phyloP scores from a whole-genome alignment of 306 rosid genomes.

The Dicorynia guianensis region DNA sequence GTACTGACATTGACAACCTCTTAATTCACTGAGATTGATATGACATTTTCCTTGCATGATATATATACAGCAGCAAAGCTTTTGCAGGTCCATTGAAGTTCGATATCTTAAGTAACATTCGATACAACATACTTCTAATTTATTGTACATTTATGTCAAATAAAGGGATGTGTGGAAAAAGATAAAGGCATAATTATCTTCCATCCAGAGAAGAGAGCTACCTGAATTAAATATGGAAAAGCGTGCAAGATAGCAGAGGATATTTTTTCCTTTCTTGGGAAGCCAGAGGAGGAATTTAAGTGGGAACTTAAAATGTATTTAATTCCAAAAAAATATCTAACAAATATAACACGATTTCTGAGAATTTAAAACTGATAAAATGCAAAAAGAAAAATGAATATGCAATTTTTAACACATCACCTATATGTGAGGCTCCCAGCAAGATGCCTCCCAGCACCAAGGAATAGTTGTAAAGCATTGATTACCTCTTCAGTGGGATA shows the following conservation, averaged over 20 bases:
- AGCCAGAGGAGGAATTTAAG: neutral
- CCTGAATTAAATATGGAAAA: too few relatives aligned
- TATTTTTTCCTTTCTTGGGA: too few relatives aligned
- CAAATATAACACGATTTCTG: neutral
- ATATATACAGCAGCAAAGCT: conserved; percentile 1
- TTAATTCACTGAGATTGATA: conserved; percentile 5
- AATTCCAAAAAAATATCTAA: conserved; percentile 8
- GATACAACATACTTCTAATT: conserved; percentile 4
- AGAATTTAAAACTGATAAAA: conserved; percentile 9
- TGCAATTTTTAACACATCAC: conserved; percentile 49
- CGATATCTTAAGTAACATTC: neutral
- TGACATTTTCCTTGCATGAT: conserved; percentile 9
- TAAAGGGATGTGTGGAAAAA: too few relatives aligned
- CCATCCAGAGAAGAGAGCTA: too few relatives aligned
- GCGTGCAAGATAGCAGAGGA: too few relatives aligned
- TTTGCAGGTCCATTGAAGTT: conserved; percentile 17
- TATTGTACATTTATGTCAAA: neutral
- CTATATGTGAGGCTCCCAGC: conserved; percentile 78
- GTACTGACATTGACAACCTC: neutral
- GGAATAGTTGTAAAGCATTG: conserved; percentile 68
- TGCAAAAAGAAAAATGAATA: neutral
- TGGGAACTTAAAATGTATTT: neutral
- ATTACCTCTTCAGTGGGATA: conserved; percentile 72
- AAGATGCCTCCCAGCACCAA: conserved; percentile 64
- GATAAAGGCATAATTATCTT: too few relatives aligned